Base-by-base conservation (phyloP, 2,329 filamentous ascomycete species). In the Cercospora sojina region DNA sequence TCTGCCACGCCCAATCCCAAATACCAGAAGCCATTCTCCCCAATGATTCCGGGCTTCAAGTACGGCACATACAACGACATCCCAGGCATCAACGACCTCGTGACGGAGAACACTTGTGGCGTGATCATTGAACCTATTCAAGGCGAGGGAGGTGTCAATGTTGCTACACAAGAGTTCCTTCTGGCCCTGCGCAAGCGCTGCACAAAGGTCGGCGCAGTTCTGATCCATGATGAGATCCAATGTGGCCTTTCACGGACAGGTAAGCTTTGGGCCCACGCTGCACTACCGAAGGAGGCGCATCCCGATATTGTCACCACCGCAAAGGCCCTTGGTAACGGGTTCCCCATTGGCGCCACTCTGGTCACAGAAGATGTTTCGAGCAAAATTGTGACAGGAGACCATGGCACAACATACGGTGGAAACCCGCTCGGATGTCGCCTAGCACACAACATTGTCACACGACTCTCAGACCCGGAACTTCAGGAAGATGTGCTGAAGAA, bases 1-100 rank as follows among this genome's bases (percentile, higher is more conserved):
- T 96, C 92, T n/a, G 95, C 95, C 10, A 99, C 95, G 5, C 95
- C 93, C 57, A 99, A 98, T 81, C 92, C 93, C 18, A 99, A 99
- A 80, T 99, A 99, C 81, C 95, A 99, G 81, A 87, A 90, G 73
- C 95, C 95, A 0, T 99, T 99, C 77, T 85, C 91, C 13, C 95
- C 95, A 41, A 97, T 99, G 93, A 83, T 99, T 1, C 94, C 95
- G 0, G 95, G 95, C 2, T 98, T 97, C 83, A 88, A 83, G 76
- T 92, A 95, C 76, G 94, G 92, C 61, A 89, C 83, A 7, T 96
- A 89, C 83, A 98, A 99, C 77, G 90, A 98, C 76, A 81, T 94
- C 12, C 85, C 82, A 2, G 88, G 83, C 16, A 86, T 99, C 62
- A 81, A 89, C 18, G 85, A 85, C 0, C 82, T 97, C 18, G 88